These are phyloP conservation scores for Auriscalpium vulgare DNA, from an alignment of 768 basidiomycete species.

Conservation along the genomic window DNA sequence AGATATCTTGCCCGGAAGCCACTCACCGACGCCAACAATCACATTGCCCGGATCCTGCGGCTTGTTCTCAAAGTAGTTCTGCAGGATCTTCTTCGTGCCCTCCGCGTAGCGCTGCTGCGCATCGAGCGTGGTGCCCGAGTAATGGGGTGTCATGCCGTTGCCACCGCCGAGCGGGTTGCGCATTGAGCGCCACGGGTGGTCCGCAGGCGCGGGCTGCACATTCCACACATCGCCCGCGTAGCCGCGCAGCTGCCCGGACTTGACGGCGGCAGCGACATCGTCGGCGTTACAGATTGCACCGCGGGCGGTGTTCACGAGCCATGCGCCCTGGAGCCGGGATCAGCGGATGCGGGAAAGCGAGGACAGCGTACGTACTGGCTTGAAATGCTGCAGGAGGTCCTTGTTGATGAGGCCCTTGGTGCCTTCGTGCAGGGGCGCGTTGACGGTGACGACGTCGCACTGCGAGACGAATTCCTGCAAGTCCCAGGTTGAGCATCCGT, in stretches of 20 bases:
- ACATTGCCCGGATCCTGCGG: slow-evolving; percentile 32
- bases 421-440: neutral
- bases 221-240: neutral
- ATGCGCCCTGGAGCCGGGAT: slow-evolving; percentile 45
- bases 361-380: slow-evolving; percentile 37
- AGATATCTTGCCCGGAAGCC: neutral
- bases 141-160: neutral
- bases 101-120: slow-evolving; percentile 45
- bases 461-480: slow-evolving; percentile 21
- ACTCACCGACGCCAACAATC: slow-evolving; percentile 29
- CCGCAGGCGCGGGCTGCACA: slow-evolving; percentile 75
- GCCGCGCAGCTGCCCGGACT: slow-evolving; percentile 63
- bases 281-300: slow-evolving; percentile 85
- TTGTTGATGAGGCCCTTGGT: neutral
- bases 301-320: slow-evolving; percentile 89
- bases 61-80: slow-evolving; percentile 22
- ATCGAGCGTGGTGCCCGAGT: slow-evolving; percentile 59
- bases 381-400: slow-evolving; percentile 70
- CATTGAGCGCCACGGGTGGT: slow-evolving; percentile 80
- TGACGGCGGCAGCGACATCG: slow-evolving; percentile 66
- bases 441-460: slow-evolving; percentile 72
- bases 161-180: slow-evolving; percentile 76
- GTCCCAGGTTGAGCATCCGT: neutral
- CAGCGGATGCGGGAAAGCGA: slow-evolving; percentile 21
- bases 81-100: slow-evolving; percentile 25